Base-by-base conservation (phyloP, 2,329 filamentous ascomycete genomes). In the Fusarium pininemorale region DNA sequence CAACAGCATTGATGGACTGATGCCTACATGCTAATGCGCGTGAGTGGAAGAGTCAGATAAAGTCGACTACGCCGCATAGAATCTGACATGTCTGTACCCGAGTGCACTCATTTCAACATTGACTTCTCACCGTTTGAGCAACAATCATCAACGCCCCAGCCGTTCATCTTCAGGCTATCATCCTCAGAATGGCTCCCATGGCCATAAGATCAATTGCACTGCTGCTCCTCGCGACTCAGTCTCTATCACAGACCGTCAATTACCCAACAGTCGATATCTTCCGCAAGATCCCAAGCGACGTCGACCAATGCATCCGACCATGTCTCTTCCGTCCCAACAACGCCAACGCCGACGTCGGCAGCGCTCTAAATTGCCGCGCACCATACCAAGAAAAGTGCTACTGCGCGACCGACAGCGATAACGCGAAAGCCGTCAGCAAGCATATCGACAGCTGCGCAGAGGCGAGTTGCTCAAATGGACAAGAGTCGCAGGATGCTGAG, bases 311-410 rank as follows among this genome's bases (percentile, higher is more conserved):
- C 35, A 26, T 66, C 3, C 37, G 41, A 9, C 65, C 62, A 13
- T 68, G 65, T 26, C 65, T 68, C 9, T 68, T 51, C 13, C 62
- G 64, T 0, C 64, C 64, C 20, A 41, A 54, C 20, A 66, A 66
- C 35, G 13, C 47, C 2, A 51, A 66, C 16, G 38, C 16, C 1
- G 65, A 68, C 7, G 15, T 54, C 3, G 63, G 65, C 4, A 30
- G n/a, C 28, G 39, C 26, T 1, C 24, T 68, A 4, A 26, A 54
- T 11, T 68, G 65, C 11, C 22, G n/a, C 4, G n/a, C 18, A 6
- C 65, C 65, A 7, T 68, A 68, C 5, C 11, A n/a, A 5, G 28
- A 60, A 7, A 11, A 28, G 6, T 68, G 65, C 16, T 68, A 60
- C 26, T 68, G 62, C 42, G 38, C 35, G 7, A 38, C 35, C 0